Base-by-base conservation (phyloP, 139 green algal species). In the Coelastrella sp. region DNA sequence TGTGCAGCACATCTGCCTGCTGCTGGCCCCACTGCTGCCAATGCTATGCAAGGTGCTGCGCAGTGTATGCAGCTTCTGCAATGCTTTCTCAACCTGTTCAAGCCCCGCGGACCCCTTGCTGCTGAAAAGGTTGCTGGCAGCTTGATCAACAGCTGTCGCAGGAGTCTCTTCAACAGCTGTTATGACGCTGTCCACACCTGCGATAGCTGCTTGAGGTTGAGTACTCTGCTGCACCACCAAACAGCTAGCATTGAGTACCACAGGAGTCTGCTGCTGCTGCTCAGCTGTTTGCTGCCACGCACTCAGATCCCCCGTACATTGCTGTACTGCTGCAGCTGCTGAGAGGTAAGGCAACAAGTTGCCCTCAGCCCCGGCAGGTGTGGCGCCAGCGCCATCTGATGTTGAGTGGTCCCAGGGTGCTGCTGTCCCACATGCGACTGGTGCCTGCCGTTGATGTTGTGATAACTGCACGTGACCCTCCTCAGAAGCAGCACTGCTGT, bases 41-140 rank as follows among this genome's bases (percentile, higher is more conserved):
- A 76, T 78, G 61, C 61, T 87, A 25, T 87, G 82, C 61, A 87
- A 63, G 58, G 82, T 87, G 63, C 15, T 35, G 63, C 82, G 82
- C 61, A 87, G 63, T 24, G 8, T 78, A 14, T 87, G 61, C 82
- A 87, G 63, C 82, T 87, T 87, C 63, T 63, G 82, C 82, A 87
- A 20, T 19, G 82, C 82, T 25, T 22, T 27, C 14, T 87, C 82
- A 8, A 87, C 61, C 10, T 74, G 81, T 12, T 61, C 61, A 7
- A 78, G 61, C n/a, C 63, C 61, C 60, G 61, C 25, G 15, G 78
- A 66, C 35, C 56, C 19, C 19, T 11, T 84, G 57, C 56, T 49
- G 15, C 19, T 49, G 57, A 56, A 61, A 7, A 35, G 56, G 20
- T 84, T 84, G 57, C 78, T 84, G 56, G 78, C 78, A 68, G 57